Conservation (phyloP, 192 early-diverging fungal genomes). For the Pilobolus umbonatus region DNA sequence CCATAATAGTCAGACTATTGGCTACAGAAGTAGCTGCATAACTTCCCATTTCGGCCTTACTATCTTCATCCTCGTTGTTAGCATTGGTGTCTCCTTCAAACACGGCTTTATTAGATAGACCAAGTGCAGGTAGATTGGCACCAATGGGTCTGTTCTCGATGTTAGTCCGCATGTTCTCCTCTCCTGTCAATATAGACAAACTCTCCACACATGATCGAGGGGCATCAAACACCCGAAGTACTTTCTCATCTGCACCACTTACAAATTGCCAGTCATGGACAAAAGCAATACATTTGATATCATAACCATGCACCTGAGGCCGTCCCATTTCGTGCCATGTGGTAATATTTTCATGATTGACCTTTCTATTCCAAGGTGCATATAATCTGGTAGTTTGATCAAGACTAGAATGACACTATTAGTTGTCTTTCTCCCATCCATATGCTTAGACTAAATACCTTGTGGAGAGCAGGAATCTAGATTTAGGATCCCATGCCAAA, state of each 20-base stretch:
- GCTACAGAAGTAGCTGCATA: conserved; percentile 49
- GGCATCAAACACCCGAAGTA: conserved; percentile 82
- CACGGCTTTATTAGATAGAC: conserved; percentile 94
- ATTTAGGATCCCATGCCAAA: conserved; percentile 78
- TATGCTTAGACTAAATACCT: conserved; percentile 36
- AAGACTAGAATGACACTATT: conserved; percentile 48
- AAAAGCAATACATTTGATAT: conserved; percentile 83
- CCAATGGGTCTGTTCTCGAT: conserved; percentile 58
- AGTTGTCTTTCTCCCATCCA: neutral
- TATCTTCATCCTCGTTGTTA: conserved; percentile 46
- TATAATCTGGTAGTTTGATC: conserved; percentile 90
- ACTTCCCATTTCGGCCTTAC: conserved; percentile 51
- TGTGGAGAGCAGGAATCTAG: conserved; percentile 66
- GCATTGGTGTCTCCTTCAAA: conserved; percentile 48
- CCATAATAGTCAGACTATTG: conserved; percentile 36
- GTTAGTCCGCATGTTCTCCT: conserved; percentile 34
- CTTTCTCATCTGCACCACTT: conserved; percentile 92
- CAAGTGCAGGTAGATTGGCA: conserved; percentile 84
- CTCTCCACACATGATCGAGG: conserved; percentile 71
- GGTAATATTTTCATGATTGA: conserved; percentile 5
- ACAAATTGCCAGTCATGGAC: conserved; percentile 69
- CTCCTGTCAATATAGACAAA: conserved; percentile 48
- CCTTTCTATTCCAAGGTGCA: conserved; percentile 59
- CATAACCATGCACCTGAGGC: conserved; percentile 96
- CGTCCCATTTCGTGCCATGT: conserved; percentile 91